Base-by-base conservation (phyloP, 805 yeast genomes). In the Yueomyces sinensis region DNA sequence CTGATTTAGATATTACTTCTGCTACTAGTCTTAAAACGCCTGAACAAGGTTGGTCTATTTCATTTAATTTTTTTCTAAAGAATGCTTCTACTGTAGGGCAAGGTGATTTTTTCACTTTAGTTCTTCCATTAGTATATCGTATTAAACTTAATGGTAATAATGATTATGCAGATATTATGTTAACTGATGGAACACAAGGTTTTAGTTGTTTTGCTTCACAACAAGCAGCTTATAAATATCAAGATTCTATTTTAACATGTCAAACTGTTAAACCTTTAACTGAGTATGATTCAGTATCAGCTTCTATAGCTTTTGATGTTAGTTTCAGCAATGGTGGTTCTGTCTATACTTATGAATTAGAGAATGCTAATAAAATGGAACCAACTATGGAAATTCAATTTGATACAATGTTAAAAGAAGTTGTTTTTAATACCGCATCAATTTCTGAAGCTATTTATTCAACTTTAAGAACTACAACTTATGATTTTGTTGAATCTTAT, bases 291-390 rank as follows among this genome's bases (percentile, higher is more conserved):
- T 34, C 52, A 1, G 25, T 57, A n/a, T 30, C 41, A 3, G 66
- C 65, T 17, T 31, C 47, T 3, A 40, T 62, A 4, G 39, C 52
- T 3, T 47, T 54, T 19, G 44, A 52, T 7, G 43, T 59, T 3
- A 47, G 49, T 32, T 59, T 61, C 32, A 51, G 50, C 34, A 52
- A 41, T 38, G 67, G 66, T 42, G 64, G 58, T 27, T 50, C 58
- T 20, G 32, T 46, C 3, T 39, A 49, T 34, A 31, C 46, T 16
- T 47, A 41, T 31, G 65, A 59, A 33, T 31, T 61, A 28, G 45
- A 38, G 14, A 56, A 53, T 31, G 58, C 65, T n/a, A 40, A 45
- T 3, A 32, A 34, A 17, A 56, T 52, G 33, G 29, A 33, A 16
- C 41, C 46, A 20, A 35, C 41, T 6, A 53, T 48, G 35, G 37